A percentile compares a stretch with the other conserved stretches of the same genome.
Evolutionary conservation across 1,139 yeast species (phyloP).

Genomic region (Nakaseomyces bracarensis): DNA sequence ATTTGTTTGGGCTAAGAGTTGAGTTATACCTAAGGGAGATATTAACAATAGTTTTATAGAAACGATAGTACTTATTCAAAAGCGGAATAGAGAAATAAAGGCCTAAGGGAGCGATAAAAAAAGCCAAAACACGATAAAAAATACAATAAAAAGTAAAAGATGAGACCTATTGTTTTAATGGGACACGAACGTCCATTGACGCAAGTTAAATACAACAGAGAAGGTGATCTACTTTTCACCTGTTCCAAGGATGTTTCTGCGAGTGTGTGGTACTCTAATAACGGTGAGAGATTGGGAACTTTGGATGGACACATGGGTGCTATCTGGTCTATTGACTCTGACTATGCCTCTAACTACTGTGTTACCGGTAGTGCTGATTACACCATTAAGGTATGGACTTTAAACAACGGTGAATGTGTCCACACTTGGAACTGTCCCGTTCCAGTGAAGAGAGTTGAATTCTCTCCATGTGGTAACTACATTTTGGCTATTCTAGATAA

Average conservation of each 20-base stretch:
- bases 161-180: constrained; percentile 53
- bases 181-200: constrained; percentile 85
- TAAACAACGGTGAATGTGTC: constrained; percentile 67
- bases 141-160: constrained; percentile 20
- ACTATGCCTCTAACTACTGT: constrained; percentile 55
- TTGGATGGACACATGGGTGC: constrained; percentile 88
- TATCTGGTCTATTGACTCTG: constrained; percentile 90
- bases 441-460: constrained; percentile 86
- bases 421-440: constrained; percentile 70
- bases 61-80: too few relatives aligned
- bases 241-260: constrained; percentile 86
- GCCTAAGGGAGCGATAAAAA: background rate
- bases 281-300: constrained; percentile 96
- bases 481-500: constrained; percentile 80
- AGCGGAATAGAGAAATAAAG: too few relatives aligned
- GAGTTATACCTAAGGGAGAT: background rate
- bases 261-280: constrained; percentile 90
- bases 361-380: constrained; percentile 92
- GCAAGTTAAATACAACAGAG: constrained; percentile 87
- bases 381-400: constrained; percentile 77
- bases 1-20: too few relatives aligned
- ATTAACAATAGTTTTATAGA: too few relatives aligned
- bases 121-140: background rate
- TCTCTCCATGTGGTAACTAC: constrained; percentile 63
- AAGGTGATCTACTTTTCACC: constrained; percentile 89